Base-by-base conservation (phyloP, 352 stramenopile genomes). In the Globisporangium solare region DNA sequence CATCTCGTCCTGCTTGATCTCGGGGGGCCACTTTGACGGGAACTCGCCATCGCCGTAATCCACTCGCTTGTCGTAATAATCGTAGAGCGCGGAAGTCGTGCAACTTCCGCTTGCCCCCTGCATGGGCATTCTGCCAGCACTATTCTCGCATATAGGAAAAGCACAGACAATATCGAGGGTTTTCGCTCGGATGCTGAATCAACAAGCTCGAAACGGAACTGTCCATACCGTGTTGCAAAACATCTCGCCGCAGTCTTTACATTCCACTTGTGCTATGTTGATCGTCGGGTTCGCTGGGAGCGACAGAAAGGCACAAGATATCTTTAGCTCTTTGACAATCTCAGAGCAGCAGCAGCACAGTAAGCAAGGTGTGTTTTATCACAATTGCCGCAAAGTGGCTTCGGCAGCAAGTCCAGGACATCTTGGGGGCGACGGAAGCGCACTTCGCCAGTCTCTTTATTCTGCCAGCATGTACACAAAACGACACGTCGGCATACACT, bases 11-110 rank as follows among this genome's bases (percentile, higher is more conserved):
- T 97, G 88, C 46, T 81, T 70, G 37, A 97, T 80, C 61, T 97
- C 91, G 13, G 80, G 83, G 5, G 89, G 89, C 91, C 91, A 97
- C 2, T 76, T 72, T 31, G 83, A 96, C 24, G 89, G 88, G 64
- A 96, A 97, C 42, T 97, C 88, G 58, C 83, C 80, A 21, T 96
- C 80, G 22, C 76, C 86, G 53, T 97, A 97, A 71, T 98, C 94
- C 40, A 98, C 72, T 31, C 94, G 80, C 47, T 76, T 86, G 13
- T 77, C 89, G 60, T 97, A 97, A 62, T 76, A 97, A 63, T 98
- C 94, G 63, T 96, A 97, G 0, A 22, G 77, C 74, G 43, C 89
- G 79, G 61, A 97, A 98, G 18, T 68, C 61, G 71, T 98, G 92
- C 3, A 54, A 18, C 31, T 75, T 71, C 31, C 92, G 72, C 49